Evolutionary conservation across 2,329 filamentous ascomycete genomes (phyloP).

Genomic region (Colletotrichum cereale): DNA sequence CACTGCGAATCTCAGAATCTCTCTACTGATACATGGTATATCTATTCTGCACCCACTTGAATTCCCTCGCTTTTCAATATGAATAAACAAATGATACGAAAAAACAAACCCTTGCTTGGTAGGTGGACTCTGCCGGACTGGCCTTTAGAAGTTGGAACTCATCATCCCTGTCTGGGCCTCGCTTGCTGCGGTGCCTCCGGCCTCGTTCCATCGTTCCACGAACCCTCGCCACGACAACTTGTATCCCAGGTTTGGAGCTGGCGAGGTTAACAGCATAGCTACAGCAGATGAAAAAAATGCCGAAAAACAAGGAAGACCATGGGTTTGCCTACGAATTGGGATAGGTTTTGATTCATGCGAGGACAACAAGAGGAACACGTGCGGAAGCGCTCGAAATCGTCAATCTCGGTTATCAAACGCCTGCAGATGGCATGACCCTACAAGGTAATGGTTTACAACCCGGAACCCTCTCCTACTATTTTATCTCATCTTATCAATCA

Average conservation of each 20-base stretch:
- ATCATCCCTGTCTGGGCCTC: background rate
- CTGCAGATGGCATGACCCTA: background rate
- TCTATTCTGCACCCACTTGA: background rate
- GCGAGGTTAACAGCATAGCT: too few species aligned
- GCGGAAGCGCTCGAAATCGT: background rate
- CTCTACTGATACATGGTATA: background rate
- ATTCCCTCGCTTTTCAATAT: background rate
- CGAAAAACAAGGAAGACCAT: too few species aligned
- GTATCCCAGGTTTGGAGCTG: background rate
- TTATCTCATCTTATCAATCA: constrained; percentile 23
- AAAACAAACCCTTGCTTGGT: background rate
- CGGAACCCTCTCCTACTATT: background rate
- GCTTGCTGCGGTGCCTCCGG: constrained; percentile 6
- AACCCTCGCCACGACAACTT: background rate
- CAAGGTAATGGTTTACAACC: too few species aligned
- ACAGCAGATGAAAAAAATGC: too few species aligned
- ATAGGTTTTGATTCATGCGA: background rate
- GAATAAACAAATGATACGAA: background rate
- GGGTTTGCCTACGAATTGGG: background rate
- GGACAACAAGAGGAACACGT: background rate
- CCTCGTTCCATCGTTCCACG: background rate
- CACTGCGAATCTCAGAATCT: background rate
- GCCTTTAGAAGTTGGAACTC: background rate
- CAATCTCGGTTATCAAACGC: background rate
- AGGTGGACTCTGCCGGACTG: background rate